Percentiles rank a stretch among this genome's conserved stretches.
Evolutionary conservation across 2,329 filamentous ascomycete genomes (phyloP).

Genomic region (Talaromyces sp.): DNA sequence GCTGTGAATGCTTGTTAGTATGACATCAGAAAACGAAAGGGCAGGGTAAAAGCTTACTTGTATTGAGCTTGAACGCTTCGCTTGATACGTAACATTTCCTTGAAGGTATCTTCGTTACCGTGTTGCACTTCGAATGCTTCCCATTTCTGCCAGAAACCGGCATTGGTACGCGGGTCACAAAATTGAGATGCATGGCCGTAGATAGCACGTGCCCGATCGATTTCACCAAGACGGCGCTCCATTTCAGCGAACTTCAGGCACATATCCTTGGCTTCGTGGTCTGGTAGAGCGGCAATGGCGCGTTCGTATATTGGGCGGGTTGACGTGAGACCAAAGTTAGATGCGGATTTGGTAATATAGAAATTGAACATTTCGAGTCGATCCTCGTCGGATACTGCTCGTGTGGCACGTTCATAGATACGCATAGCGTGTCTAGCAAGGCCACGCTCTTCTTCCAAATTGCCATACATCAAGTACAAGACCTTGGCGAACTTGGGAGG

Average conservation of each 20-base stretch:
- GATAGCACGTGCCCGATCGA: conserved; percentile 90
- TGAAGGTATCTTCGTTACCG: conserved; percentile 98
- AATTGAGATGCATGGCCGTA: conserved; percentile 97
- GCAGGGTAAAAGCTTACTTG: conserved; percentile 57
- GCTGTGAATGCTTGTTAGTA: conserved; percentile 44
- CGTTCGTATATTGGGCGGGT: conserved; percentile 95
- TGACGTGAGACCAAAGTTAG: conserved; percentile 94
- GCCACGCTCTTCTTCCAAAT: conserved; percentile 91
- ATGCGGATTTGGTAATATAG: conserved; percentile 97
- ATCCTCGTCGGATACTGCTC: conserved; percentile 92
- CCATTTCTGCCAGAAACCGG: conserved; percentile 94
- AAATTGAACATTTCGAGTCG: conserved; percentile 98
- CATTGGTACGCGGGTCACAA: conserved; percentile 87
- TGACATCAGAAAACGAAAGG: not conserved
- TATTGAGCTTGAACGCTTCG: conserved; percentile 95
- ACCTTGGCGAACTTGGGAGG: conserved; percentile 95
- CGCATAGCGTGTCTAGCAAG: conserved; percentile 96
- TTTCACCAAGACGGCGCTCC: conserved; percentile 86
- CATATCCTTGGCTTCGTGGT: conserved; percentile 93
- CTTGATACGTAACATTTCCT: conserved; percentile 98
- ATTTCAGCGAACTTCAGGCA: conserved; percentile 98
- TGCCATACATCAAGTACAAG: conserved; percentile 97
- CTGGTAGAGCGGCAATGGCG: conserved; percentile 88
- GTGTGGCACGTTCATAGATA: conserved; percentile 95
- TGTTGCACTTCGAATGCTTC: conserved; percentile 96